Conservation (phyloP, 257 asterid species). For the Salvia splendens region DNA sequence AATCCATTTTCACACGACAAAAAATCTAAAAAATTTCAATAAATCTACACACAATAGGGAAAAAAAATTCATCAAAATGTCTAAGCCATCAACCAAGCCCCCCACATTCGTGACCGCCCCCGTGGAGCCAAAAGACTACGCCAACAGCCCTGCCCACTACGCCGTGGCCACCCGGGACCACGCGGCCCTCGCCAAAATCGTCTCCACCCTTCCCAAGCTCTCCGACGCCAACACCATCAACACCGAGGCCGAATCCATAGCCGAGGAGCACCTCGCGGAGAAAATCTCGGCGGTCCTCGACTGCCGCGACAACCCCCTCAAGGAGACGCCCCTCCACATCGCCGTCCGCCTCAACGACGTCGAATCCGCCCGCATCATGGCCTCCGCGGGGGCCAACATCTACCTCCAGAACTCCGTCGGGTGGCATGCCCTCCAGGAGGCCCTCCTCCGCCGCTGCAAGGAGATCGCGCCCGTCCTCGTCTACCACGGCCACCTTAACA, state of each 20-base stretch:
- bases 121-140: conserved; percentile 54
- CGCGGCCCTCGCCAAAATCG: conserved; percentile 48
- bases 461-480: conserved; percentile 59
- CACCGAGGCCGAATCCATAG: conserved; percentile 61
- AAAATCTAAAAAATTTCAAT: not conserved
- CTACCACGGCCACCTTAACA: conserved; percentile 64
- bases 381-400: conserved; percentile 73
- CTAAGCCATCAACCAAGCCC: conserved; percentile 43
- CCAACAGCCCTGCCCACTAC: conserved; percentile 74
- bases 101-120: conserved; percentile 43
- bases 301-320: conserved; percentile 71
- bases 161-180: conserved; percentile 77
- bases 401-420: conserved; percentile 82
- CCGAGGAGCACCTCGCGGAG: conserved; percentile 57
- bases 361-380: conserved; percentile 53
- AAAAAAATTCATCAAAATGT: conserved; percentile 3
- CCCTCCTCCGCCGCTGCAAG: conserved; percentile 66
- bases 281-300: conserved; percentile 62
- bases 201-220: conserved; percentile 57
- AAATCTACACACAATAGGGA: no score
- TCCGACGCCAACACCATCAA: conserved; percentile 45
- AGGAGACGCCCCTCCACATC: conserved; percentile 80
- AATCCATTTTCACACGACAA: no score
- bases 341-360: conserved; percentile 86
- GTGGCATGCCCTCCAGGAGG: conserved; percentile 85